Conservation (phyloP, 306 rosid species). For the Mucuna pruriens region DNA sequence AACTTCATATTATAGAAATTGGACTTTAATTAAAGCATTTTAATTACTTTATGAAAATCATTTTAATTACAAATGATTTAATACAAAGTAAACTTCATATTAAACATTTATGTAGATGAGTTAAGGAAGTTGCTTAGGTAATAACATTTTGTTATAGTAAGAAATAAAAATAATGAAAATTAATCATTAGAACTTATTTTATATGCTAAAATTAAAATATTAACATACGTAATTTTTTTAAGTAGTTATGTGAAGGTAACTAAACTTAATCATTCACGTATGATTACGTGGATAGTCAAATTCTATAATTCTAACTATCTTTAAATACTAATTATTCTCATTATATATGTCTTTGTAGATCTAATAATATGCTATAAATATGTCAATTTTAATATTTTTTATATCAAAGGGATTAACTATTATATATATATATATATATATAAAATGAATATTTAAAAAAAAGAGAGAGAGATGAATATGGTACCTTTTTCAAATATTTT, state of each 20-base stretch:
- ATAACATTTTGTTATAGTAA: neutral
- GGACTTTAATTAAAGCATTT: too few species aligned
- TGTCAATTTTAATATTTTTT: neutral
- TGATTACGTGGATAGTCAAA: neutral
- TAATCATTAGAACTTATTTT: neutral
- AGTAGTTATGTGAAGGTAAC: neutral
- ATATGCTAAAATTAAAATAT: neutral
- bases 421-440: too few species aligned
- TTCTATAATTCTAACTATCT: neutral
- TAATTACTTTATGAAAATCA: too few species aligned
- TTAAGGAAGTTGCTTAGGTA: neutral
- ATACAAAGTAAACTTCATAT: neutral
- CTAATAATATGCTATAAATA: neutral
- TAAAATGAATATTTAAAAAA: too few species aligned
- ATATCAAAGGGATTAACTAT: too few species aligned
- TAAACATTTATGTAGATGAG: neutral
- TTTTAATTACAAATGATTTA: neutral
- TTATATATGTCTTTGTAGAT: neutral
- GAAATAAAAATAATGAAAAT: neutral
- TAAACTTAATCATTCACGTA: neutral
- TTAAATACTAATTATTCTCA: neutral
- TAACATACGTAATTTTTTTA: neutral
- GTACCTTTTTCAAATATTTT: slow-evolving; percentile 90
- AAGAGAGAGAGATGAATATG: neutral
- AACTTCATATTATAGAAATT: too few species aligned